These are phyloP conservation scores for Thraustochytrium sp. DNA, from an alignment of 352 stramenopile species.

Conservation along the genomic window DNA sequence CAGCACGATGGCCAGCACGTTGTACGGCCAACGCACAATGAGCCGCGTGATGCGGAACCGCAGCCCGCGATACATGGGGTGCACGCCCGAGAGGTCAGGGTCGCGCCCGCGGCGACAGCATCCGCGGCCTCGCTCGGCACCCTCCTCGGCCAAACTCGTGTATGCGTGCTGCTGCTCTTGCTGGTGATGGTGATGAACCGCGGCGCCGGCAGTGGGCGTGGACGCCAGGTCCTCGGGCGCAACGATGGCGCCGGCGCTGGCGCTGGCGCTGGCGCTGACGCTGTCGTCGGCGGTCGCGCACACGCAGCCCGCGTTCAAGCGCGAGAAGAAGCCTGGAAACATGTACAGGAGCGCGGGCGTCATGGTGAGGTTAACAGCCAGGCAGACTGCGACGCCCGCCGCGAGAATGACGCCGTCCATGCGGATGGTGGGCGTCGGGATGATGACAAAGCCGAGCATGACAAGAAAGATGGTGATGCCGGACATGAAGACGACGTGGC, in stretches of 20 bases:
- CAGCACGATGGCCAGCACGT: not conserved
- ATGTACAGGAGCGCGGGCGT: constrained; percentile 47
- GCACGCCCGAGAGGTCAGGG: not conserved
- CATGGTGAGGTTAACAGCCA: constrained; percentile 51
- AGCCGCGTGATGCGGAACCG: not conserved
- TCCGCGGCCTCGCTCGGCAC: too few species aligned
- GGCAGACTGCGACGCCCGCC: constrained; percentile 49
- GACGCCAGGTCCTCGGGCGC: too few species aligned
- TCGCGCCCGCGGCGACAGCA: too few species aligned
- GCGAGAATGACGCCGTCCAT: constrained; percentile 17
- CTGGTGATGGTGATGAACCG: too few species aligned
- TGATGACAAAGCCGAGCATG: constrained; percentile 50
- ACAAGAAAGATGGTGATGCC: constrained; percentile 50
- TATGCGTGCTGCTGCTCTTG: too few species aligned
- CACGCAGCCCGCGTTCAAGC: not conserved
- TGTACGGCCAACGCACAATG: not conserved
- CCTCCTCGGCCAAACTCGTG: too few species aligned
- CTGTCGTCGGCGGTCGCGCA: not conserved
- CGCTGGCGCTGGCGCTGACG: too few species aligned
- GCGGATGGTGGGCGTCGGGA: not conserved
- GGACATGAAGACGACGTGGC: constrained; percentile 50
- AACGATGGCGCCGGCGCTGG: too few species aligned
- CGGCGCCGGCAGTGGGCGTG: too few species aligned
- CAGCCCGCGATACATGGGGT: constrained; percentile 13
- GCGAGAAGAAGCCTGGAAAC: constrained; percentile 12